Conservation (phyloP, 768 basidiomycete species). For the Tylopilus sp. region DNA sequence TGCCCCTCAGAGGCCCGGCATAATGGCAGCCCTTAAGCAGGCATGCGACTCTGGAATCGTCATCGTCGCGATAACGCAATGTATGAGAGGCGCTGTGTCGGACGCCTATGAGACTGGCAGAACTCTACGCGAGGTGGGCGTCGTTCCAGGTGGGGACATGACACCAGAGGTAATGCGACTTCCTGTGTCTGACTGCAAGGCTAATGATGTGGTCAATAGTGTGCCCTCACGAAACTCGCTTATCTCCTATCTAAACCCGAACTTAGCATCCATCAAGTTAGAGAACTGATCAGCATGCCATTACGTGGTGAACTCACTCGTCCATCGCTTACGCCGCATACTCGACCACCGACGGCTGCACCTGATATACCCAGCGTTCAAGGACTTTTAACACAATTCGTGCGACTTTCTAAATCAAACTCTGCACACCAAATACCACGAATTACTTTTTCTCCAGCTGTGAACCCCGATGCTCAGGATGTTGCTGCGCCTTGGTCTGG, state of each 20-base stretch:
- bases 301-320: constrained; percentile 87
- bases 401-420: constrained; percentile 55
- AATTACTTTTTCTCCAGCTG: constrained; percentile 31
- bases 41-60: constrained; percentile 83
- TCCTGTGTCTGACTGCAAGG: not conserved
- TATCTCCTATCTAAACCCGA: constrained; percentile 89
- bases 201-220: constrained; percentile 42
- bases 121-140: constrained; percentile 65
- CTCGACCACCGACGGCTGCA: constrained; percentile 37
- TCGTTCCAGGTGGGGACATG: constrained; percentile 88
- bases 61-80: constrained; percentile 91
- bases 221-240: constrained; percentile 84
- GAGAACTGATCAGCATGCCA: constrained; percentile 70
- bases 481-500: constrained; percentile 67
- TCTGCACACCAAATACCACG: constrained; percentile 36
- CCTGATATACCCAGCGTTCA: constrained; percentile 59
- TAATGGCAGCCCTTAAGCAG: constrained; percentile 72
- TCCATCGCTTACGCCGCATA: constrained; percentile 41
- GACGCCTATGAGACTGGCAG: constrained; percentile 81
- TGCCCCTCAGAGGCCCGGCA: constrained; percentile 76
- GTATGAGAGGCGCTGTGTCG: constrained; percentile 80
- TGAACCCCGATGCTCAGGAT: constrained; percentile 40
- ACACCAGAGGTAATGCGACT: constrained; percentile 75
- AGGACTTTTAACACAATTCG: constrained; percentile 62
- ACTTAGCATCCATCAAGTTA: constrained; percentile 62